phyloP scores from a whole-genome alignment of 1,284 basidiomycete species.

The Heliocybe sulcata region DNA sequence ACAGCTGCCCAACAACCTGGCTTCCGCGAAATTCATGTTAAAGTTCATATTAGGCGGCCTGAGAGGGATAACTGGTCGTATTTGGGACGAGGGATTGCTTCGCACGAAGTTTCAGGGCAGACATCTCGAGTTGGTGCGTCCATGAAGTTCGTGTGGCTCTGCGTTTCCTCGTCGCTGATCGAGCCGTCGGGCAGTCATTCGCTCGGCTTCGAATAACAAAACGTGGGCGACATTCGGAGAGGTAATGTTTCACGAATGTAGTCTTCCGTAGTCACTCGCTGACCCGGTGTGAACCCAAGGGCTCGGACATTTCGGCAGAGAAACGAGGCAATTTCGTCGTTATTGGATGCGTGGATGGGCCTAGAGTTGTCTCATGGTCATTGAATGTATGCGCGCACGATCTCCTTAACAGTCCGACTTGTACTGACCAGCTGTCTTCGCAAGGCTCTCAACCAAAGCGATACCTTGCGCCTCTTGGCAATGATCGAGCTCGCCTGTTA shows the following conservation, averaged over 20 bases:
- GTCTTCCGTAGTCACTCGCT: not conserved
- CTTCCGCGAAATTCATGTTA: conserved; percentile 71
- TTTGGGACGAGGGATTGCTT: conserved; percentile 65
- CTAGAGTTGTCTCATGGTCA: conserved; percentile 76
- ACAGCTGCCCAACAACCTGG: conserved; percentile 28
- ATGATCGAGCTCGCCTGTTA: conserved; percentile 79
- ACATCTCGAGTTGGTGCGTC: conserved; percentile 68
- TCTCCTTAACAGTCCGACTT: conserved; percentile 3
- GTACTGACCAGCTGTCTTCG: not conserved
- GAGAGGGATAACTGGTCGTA: conserved; percentile 78
- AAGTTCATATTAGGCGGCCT: conserved; percentile 74
- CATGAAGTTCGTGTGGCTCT: not conserved
- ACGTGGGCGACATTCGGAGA: conserved; percentile 64
- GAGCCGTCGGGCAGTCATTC: conserved; percentile 43
- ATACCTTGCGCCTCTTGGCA: conserved; percentile 69
- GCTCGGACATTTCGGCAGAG: conserved; percentile 70
- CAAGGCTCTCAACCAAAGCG: conserved; percentile 72
- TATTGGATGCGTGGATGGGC: conserved; percentile 64
- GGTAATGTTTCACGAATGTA: conserved; percentile 26
- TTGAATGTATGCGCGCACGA: conserved; percentile 48
- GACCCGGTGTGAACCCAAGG: conserved; percentile 26
- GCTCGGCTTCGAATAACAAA: conserved; percentile 57
- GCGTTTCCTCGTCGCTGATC: not conserved
- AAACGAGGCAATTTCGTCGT: conserved; percentile 81
- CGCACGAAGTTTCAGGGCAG: conserved; percentile 64